phyloP scores from a whole-genome alignment of 805 yeast species.

The Ogataea zsoltii region DNA sequence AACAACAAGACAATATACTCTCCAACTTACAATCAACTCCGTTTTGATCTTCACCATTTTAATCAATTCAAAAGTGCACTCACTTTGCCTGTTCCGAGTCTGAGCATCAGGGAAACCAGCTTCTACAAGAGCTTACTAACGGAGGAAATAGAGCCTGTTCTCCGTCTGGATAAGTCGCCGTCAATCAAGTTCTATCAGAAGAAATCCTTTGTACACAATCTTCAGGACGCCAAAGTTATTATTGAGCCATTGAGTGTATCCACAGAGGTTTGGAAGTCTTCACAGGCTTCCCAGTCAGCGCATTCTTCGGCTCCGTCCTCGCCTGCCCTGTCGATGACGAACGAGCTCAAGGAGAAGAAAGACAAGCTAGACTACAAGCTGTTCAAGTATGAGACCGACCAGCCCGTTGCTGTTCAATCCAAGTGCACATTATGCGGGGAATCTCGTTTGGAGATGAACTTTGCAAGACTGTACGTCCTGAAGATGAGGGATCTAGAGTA shows the following conservation, averaged over 20 bases:
- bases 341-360: slow-evolving; percentile 20
- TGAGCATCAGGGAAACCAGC: slow-evolving; percentile 47
- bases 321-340: slow-evolving; percentile 16
- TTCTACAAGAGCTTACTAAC: slow-evolving; percentile 64
- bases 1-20: slow-evolving; percentile 30
- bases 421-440: slow-evolving; percentile 90
- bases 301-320: slow-evolving; percentile 14
- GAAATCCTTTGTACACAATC: slow-evolving; percentile 59
- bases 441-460: slow-evolving; percentile 63
- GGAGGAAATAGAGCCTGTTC: slow-evolving; percentile 80
- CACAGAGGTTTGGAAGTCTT: slow-evolving; percentile 66
- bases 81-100: slow-evolving; percentile 10
- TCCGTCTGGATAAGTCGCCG: slow-evolving; percentile 63
- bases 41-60: slow-evolving; percentile 48
- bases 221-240: slow-evolving; percentile 77
- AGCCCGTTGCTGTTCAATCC: slow-evolving; percentile 72
- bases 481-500: slow-evolving; percentile 46
- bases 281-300: slow-evolving; percentile 19
- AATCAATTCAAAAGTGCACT: slow-evolving; percentile 47
- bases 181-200: slow-evolving; percentile 59
- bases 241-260: slow-evolving; percentile 86
- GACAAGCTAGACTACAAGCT: slow-evolving; percentile 18
- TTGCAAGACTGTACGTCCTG: slow-evolving; percentile 74
- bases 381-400: slow-evolving; percentile 37
- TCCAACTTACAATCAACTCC: slow-evolving; percentile 33